phyloP scores from a whole-genome alignment of 23 red algal species.

The Gracilaria domingensis region DNA sequence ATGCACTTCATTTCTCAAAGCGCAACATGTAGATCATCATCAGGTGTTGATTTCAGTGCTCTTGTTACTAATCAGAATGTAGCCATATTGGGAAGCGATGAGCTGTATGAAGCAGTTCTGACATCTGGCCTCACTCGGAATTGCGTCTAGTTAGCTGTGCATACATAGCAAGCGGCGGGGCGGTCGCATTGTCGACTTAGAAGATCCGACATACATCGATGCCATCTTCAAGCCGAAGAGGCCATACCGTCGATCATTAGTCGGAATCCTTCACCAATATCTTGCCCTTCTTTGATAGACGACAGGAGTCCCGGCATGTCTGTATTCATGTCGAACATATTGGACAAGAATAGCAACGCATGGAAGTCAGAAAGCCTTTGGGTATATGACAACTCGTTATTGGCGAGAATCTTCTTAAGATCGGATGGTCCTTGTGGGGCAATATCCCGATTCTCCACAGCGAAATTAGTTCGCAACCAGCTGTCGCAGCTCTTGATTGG shows the following conservation, averaged over 20 bases:
- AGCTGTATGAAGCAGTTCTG: neutral
- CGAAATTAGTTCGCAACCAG: constrained; percentile 88
- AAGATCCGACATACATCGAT: neutral
- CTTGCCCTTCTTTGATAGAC: constrained; percentile 74
- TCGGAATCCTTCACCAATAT: constrained; percentile 85
- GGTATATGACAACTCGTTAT: constrained; percentile 62
- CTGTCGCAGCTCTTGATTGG: constrained; percentile 87
- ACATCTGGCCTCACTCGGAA: neutral
- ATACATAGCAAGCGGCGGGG: neutral
- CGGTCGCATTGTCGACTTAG: neutral
- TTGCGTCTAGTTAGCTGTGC: neutral
- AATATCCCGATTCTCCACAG: constrained; percentile 93
- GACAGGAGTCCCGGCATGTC: constrained; percentile 91
- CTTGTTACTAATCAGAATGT: neutral
- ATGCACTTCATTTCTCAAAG: neutral
- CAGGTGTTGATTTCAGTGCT: neutral
- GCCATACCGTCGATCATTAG: constrained; percentile 95
- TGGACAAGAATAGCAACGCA: constrained; percentile 87
- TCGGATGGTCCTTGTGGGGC: constrained; percentile 71
- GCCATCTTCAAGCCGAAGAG: constrained; percentile 21
- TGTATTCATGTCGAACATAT: constrained; percentile 88
- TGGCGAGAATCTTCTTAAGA: constrained; percentile 56
- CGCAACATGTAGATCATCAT: neutral
- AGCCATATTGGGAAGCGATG: neutral
- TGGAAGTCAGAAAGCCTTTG: constrained; percentile 92